Percentiles rank a stretch among this genome's conserved stretches.
Conservation (phyloP, 1,284 basidiomycete species). For the Athelia sp. region DNA sequence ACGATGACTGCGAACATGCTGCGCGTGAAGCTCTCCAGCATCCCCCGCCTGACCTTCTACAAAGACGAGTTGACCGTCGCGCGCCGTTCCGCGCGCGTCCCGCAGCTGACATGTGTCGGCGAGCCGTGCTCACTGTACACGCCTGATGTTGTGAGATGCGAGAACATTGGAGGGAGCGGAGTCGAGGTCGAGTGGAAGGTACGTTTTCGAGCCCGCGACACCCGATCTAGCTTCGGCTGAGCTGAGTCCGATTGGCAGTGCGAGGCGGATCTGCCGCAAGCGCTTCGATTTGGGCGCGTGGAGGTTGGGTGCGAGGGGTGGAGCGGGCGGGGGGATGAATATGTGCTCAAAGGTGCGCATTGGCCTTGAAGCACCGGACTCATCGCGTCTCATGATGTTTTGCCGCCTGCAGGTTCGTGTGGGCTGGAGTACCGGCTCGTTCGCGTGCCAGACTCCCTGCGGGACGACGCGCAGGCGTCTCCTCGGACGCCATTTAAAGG, state of each 20-base stretch:
- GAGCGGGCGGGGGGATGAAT: constrained; percentile 71
- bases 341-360: constrained; percentile 77
- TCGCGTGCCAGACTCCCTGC: constrained; percentile 50
- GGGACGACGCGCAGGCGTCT: constrained; percentile 18
- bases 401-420: constrained; percentile 63
- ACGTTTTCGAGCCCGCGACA: no score
- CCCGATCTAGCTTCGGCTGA: no score
- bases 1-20: no score
- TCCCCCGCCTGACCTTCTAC: constrained; percentile 80
- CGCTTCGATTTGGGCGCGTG: constrained; percentile 76
- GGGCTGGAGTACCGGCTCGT: constrained; percentile 77
- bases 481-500: no score
- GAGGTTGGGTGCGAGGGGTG: constrained; percentile 89
- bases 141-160: constrained; percentile 85
- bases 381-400: constrained; percentile 1
- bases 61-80: constrained; percentile 59
- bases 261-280: constrained; percentile 82
- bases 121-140: constrained; percentile 70
- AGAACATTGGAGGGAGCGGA: constrained; percentile 71
- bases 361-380: neutral
- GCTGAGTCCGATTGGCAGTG: no score
- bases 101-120: constrained; percentile 80
- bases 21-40: constrained; percentile 60
- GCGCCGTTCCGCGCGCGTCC: constrained; percentile 63
- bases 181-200: constrained; percentile 84